A percentile compares a stretch with the other conserved stretches of the same genome.
These are phyloP conservation scores for Hymenoscyphus scutula DNA, from an alignment of 2,329 filamentous ascomycete genomes.

Conservation along the genomic window DNA sequence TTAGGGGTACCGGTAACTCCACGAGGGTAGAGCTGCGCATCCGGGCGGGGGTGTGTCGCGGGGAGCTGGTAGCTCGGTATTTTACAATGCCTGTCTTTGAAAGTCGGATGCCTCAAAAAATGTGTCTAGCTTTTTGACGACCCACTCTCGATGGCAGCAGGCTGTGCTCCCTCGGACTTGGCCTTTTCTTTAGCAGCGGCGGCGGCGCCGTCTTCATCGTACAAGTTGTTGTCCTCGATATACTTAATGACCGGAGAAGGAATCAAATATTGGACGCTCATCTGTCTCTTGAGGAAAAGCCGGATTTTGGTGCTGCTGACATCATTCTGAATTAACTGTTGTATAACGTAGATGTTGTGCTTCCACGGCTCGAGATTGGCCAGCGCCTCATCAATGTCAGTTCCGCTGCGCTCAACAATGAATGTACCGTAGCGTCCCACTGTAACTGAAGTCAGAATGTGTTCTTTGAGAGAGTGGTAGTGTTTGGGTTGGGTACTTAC, in stretches of 20 bases:
- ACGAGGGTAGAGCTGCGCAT: no score
- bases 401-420: conserved; percentile 83
- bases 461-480: not conserved
- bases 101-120: not conserved
- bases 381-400: conserved; percentile 48
- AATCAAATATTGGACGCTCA: conserved; percentile 77
- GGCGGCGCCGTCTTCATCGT: conserved; percentile 46
- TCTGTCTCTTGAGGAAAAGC: conserved; percentile 72
- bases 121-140: conserved; percentile 18
- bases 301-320: conserved; percentile 81
- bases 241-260: conserved; percentile 74
- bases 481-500: conserved; percentile 1
- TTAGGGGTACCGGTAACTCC: not conserved
- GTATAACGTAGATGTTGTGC: conserved; percentile 83
- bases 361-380: conserved; percentile 55
- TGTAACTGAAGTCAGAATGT: not conserved
- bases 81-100: conserved; percentile 5
- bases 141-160: conserved; percentile 20
- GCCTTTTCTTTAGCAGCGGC: conserved; percentile 26
- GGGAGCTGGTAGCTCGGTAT: not conserved
- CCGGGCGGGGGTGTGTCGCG: conserved; percentile 2
- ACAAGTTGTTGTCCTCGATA: conserved; percentile 65
- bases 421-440: conserved; percentile 74
- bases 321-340: conserved; percentile 83
- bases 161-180: conserved; percentile 24